These are phyloP conservation scores for Wickerhamomyces mucosus DNA, from an alignment of 805 yeast species.

Conservation along the genomic window DNA sequence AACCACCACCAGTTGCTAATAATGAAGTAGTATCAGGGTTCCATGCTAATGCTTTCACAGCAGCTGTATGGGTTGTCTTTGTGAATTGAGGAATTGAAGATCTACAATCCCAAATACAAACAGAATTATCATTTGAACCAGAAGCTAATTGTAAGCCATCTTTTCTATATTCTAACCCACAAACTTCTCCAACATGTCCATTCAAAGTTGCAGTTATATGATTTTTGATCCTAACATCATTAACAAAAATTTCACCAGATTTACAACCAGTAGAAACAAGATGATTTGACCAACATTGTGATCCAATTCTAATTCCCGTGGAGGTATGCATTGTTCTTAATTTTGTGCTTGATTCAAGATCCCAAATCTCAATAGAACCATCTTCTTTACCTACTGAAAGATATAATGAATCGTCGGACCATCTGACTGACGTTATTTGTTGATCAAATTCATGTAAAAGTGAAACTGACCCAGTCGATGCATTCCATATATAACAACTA, in stretches of 20 bases:
- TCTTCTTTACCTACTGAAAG: constrained; percentile 76
- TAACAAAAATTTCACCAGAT: constrained; percentile 74
- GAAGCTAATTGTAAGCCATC: constrained; percentile 84
- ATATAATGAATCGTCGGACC: constrained; percentile 89
- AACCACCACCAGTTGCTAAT: constrained; percentile 96
- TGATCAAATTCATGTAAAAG: constrained; percentile 51
- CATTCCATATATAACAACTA: constrained; percentile 88
- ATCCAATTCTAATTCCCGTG: constrained; percentile 67
- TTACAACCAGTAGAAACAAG: constrained; percentile 80
- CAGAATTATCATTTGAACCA: constrained; percentile 92
- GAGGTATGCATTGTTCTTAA: constrained; percentile 68
- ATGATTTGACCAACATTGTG: constrained; percentile 80
- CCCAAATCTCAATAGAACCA: constrained; percentile 90
- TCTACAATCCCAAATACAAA: constrained; percentile 88
- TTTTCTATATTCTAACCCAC: constrained; percentile 78
- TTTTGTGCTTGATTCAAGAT: constrained; percentile 64
- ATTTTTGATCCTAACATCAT: constrained; percentile 79
- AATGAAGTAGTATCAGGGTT: constrained; percentile 78
- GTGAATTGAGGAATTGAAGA: constrained; percentile 58
- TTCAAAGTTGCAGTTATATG: constrained; percentile 57
- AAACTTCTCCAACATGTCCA: constrained; percentile 79
- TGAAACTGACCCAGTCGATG: constrained; percentile 69
- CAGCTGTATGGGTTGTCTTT: constrained; percentile 80
- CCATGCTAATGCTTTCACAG: constrained; percentile 93
- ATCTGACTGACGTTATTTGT: constrained; percentile 61